A percentile compares a stretch with the other conserved stretches of the same genome.
Conservation (phyloP, 2,329 filamentous ascomycete species). For the Botrytis cinerea region DNA sequence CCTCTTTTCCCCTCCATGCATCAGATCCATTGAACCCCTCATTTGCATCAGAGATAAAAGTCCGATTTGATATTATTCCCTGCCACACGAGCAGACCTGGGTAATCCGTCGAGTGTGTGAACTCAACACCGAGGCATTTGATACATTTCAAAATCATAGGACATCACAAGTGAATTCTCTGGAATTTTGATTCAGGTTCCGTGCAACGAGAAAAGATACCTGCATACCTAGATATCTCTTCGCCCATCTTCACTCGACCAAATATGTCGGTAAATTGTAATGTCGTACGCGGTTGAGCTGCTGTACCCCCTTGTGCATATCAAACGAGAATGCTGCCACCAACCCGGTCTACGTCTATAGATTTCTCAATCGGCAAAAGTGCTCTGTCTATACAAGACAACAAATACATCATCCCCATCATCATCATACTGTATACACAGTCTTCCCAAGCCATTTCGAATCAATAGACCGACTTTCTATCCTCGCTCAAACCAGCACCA, state of each 20-base stretch:
- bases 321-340: conserved; percentile 9
- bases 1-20: conserved; percentile 4
- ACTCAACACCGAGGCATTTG: neutral
- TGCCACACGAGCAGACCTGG: neutral
- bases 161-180: neutral
- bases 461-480: neutral
- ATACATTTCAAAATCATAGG: neutral
- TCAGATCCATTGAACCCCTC: conserved; percentile 3
- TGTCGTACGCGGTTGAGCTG: neutral
- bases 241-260: neutral
- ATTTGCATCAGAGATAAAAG: neutral
- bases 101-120: neutral
- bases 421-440: neutral
- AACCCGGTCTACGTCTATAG: conserved; percentile 4
- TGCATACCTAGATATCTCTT: neutral
- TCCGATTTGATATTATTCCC: neutral
- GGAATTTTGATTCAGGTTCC: neutral
- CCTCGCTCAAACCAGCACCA: neutral
- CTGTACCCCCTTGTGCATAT: neutral
- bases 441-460: neutral
- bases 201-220: neutral
- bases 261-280: no score
- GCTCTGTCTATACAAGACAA: neutral
- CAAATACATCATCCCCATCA: neutral
- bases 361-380: neutral